Evolutionary conservation across 1,139 yeast genomes (phyloP), one percentile per base, ranked within the genome.

Genomic region (Suhomyces yuchorum): DNA sequence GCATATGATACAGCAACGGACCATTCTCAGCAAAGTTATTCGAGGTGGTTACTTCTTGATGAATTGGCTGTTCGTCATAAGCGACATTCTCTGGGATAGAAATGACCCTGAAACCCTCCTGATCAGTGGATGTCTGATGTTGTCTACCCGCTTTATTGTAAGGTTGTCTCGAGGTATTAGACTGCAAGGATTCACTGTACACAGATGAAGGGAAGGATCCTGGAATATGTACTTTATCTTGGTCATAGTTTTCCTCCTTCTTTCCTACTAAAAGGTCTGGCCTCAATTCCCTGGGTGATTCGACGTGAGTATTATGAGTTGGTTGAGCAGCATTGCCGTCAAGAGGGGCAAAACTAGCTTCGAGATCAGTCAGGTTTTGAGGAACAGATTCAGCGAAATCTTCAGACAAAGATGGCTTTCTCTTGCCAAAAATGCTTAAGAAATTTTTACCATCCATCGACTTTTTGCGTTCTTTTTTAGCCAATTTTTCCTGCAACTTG

Each of bases 401-500:
- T 5, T 40, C 43, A 2, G 44, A 35, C 8, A 35, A 23, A 9
- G 43, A 35, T 3, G 45, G 34, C 22, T 45, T 48, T 32, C 37
- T 48, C 40, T 37, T 48, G 7, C 46, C 43, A 22, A 48, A 48
- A 9, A 45, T 20, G 15, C 32, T 33, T 33, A 42, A 32, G 26
- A 48, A 42, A 6, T 24, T 34, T 42, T 41, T 44, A 3, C 40
- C 39, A 9, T 47, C 47, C 7, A 40, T 11, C 5, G 47, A 23
- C 17, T 41, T 43, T 44, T 49, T 50, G 34, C 43, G 43, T 12
- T 37, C 37, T 48, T 51, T 51, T 19, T 53, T 56, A n/a, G 38
- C 44, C 15, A 34, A 41, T 17, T 46, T 37, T n/a, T 57, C 58
- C 37, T 50, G 56, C 43, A 50, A 52, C 30, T 38, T 48, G 19